phyloP scores from a whole-genome alignment of 768 basidiomycete genomes.

The Mycena galopus region DNA sequence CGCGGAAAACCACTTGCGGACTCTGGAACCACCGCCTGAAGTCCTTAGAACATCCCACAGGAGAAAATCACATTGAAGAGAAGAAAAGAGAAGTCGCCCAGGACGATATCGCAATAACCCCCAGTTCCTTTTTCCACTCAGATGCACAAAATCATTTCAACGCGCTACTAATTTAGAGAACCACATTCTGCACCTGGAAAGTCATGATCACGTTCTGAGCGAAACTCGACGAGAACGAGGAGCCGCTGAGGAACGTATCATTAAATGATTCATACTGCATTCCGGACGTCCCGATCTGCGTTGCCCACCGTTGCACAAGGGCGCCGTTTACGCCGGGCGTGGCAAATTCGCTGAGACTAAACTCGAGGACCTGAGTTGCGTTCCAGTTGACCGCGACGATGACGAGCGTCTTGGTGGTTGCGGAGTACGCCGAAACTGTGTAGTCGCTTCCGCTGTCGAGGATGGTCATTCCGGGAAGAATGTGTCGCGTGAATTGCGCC shows the following conservation, averaged over 20 bases:
- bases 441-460: conserved; percentile 24
- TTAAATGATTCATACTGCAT: conserved; percentile 34
- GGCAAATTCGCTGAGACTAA: conserved; percentile 31
- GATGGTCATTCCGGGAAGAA: conserved; percentile 33
- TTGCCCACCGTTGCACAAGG: conserved; percentile 34
- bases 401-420: conserved; percentile 28
- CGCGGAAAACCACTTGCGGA: no score
- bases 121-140: no score
- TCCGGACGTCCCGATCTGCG: conserved; percentile 35
- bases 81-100: no score
- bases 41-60: no score
- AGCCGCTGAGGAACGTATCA: conserved; percentile 35
- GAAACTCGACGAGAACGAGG: conserved; percentile 30
- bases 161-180: neutral
- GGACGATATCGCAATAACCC: no score
- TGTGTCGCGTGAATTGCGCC: conserved; percentile 37
- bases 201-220: conserved; percentile 34
- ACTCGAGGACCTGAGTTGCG: conserved; percentile 26
- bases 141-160: no score
- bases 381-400: conserved; percentile 32
- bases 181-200: conserved; percentile 29
- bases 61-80: no score
- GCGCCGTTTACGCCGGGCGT: conserved; percentile 29
- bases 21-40: no score
- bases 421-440: conserved; percentile 31